Evolutionary conservation across 164 flowering plant genomes (phyloP), one percentile per base, ranked within the genome.

Genomic region (Vitis vinifera): DNA sequence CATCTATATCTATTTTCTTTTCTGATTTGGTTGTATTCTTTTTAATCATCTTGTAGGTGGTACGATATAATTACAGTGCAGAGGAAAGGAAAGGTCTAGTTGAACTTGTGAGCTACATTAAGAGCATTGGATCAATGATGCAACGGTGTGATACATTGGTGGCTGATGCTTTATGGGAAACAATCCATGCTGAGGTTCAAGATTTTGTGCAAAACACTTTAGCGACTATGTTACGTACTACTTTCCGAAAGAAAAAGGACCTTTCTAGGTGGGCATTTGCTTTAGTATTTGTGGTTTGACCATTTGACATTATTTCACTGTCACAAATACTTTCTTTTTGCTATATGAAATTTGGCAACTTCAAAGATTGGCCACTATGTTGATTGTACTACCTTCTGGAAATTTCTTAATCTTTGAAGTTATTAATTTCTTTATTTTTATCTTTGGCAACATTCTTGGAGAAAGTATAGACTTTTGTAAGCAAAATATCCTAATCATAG

Each of bases 81-180:
- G 99, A 96, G 71, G 99, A 93, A 82, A 89, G 94, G 81, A 93
- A 84, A 81, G 90, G 89, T 29, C 71, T 96, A 56, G 95, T 90
- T 52, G 98, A 96, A 77, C 92, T 91, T 80, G 85, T 90, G 63
- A 79, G 99, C 84, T 91, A 87, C 78, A 88, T 96, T 73, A 96
- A 96, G 82, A 88, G 93, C 70, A 74, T 88, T 75, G 97, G 97
- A 65, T 91, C 97, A 56, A 83, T 96, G 93, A 83, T 96, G 98
- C 93, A 88, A 70, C 84, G 84, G 50, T 87, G 86, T 78, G 95
- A 96, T 66, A 91, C 98, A 16, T 74, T 90, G 66, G 91, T 96
- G 51, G 92, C 98, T 63, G 98, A 96, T 85, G 88, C 99, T 72
- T 80, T 96, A 63, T 91, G 94, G 98, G 99, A 96, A 82, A 96